A percentile compares a stretch with the other conserved stretches of the same genome.
Conservation (phyloP, 2,329 filamentous ascomycete genomes). For the Tolypocladium album region DNA sequence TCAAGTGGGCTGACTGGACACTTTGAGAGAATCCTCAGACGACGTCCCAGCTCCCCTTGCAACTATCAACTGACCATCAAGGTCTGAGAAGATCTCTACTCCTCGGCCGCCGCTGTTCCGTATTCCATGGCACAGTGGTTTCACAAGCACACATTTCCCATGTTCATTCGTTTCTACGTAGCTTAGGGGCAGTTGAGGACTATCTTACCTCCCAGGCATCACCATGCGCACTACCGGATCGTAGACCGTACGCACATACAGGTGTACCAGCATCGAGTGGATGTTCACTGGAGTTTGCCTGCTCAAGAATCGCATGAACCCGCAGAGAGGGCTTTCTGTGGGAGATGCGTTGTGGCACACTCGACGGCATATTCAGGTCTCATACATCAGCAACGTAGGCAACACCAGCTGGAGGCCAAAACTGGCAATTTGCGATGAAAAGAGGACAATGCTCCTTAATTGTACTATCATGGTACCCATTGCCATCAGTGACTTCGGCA, state of each 20-base stretch:
- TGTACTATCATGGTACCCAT: conserved; percentile 33
- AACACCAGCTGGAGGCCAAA: neutral
- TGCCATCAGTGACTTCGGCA: conserved; percentile 34
- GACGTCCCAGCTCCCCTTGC: no score
- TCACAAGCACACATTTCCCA: neutral
- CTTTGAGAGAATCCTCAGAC: no score
- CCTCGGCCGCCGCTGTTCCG: no score
- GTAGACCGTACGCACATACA: neutral
- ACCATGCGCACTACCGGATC: no score
- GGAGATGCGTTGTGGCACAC: neutral
- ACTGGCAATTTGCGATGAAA: conserved; percentile 6
- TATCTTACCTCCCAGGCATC: no score
- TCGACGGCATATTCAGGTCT: no score
- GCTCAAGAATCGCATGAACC: neutral
- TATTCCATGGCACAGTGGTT: no score
- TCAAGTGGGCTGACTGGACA: no score
- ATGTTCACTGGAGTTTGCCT: neutral
- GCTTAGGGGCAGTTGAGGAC: neutral
- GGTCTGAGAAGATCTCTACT: neutral
- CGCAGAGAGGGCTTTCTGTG: neutral
- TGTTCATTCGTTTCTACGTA: neutral
- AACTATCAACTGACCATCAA: no score
- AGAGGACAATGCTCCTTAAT: conserved; percentile 28
- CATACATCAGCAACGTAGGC: neutral
- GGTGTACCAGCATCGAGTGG: neutral